Conservation (phyloP, 495 filamentous ascomycete genomes). For the Penicillium soppii region DNA sequence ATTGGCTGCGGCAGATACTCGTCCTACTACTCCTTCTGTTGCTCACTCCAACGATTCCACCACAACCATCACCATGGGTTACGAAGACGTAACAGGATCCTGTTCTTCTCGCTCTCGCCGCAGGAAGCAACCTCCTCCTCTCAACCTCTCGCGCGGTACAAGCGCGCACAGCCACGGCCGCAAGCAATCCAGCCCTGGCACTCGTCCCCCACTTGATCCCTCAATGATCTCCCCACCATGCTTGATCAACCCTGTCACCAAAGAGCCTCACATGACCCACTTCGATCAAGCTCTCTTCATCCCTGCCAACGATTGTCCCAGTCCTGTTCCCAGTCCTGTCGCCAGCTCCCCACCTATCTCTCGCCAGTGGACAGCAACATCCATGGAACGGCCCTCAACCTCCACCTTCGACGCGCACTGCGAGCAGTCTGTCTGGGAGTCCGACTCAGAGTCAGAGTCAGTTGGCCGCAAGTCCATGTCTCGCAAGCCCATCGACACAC, state of each 20-base stretch:
- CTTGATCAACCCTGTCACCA: constrained; percentile 43
- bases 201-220: constrained; percentile 35
- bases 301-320: constrained; percentile 41
- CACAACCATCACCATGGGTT: constrained; percentile 38
- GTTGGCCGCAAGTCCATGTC: constrained; percentile 39
- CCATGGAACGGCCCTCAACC: constrained; percentile 41
- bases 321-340: constrained; percentile 41
- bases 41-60: constrained; percentile 24
- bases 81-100: constrained; percentile 23
- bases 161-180: constrained; percentile 20
- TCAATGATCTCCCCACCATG: constrained; percentile 46
- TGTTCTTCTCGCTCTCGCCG: constrained; percentile 30
- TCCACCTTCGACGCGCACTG: constrained; percentile 42
- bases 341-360: constrained; percentile 37
- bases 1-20: constrained; percentile 11
- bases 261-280: constrained; percentile 45
- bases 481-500: constrained; percentile 42
- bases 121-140: constrained; percentile 38
- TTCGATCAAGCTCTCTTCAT: constrained; percentile 50
- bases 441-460: constrained; percentile 44
- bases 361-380: constrained; percentile 37
- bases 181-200: constrained; percentile 31
- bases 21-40: constrained; percentile 24
- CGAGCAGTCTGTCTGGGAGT: constrained; percentile 50
- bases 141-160: constrained; percentile 24